Conservation (phyloP, 371 early-diverging fungal genomes). For the Mucor lusitanicus region DNA sequence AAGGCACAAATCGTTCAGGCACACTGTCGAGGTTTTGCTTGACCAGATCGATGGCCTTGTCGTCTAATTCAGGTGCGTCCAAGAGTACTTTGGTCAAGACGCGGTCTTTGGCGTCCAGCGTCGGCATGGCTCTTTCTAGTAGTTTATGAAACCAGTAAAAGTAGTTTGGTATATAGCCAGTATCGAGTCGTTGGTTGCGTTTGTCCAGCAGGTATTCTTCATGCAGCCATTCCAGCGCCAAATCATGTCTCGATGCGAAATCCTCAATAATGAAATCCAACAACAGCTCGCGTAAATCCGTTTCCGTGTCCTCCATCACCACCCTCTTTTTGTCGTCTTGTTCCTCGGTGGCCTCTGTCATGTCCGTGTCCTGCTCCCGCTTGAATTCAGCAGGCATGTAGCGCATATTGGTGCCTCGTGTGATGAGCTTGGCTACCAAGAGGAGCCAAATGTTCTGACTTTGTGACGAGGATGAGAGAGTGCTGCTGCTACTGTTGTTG, state of each 20-base stretch:
- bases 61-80: conserved; percentile 46
- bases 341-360: conserved; percentile 1
- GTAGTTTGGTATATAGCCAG: conserved; percentile 28
- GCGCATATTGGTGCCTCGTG: conserved; percentile 20
- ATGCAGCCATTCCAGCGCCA: conserved; percentile 48
- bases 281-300: conserved; percentile 33
- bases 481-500: no score
- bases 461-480: not conserved
- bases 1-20: conserved; percentile 44
- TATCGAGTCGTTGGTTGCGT: conserved; percentile 3
- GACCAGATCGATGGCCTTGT: conserved; percentile 27
- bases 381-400: not conserved
- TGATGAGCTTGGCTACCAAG: conserved; percentile 36
- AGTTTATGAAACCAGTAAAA: conserved; percentile 39
- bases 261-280: conserved; percentile 40
- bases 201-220: conserved; percentile 39
- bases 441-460: conserved; percentile 32
- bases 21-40: conserved; percentile 31
- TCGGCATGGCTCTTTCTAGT: conserved; percentile 32
- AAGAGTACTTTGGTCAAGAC: conserved; percentile 38
- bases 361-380: not conserved
- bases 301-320: not conserved
- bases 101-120: conserved; percentile 42
- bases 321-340: conserved; percentile 4
- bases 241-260: conserved; percentile 44